These are phyloP conservation scores for Calocybe cyanea DNA, from an alignment of 768 basidiomycete genomes.

Conservation along the genomic window DNA sequence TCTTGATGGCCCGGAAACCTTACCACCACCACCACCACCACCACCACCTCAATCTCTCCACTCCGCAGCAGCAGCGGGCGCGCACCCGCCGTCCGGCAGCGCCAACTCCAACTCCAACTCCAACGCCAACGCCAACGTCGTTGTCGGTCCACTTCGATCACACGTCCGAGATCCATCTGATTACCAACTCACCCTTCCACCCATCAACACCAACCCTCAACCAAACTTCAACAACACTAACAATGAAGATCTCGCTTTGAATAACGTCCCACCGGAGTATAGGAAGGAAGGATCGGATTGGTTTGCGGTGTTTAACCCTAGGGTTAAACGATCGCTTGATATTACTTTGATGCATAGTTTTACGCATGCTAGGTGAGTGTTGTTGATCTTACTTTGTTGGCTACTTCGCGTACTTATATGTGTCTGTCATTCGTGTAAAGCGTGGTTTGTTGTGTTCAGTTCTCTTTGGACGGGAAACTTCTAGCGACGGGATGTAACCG, in stretches of 20 bases:
- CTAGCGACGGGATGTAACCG: slow-evolving; percentile 96
- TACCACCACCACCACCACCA: slow-evolving; percentile 21
- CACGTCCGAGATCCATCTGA: slow-evolving; percentile 15
- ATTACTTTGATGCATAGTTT: slow-evolving; percentile 79
- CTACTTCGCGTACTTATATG: background rate
- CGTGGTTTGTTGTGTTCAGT: slow-evolving; percentile 84
- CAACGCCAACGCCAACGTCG: too few relatives aligned
- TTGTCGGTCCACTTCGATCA: slow-evolving; percentile 4
- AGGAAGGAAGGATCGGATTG: slow-evolving; percentile 81
- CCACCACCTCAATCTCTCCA: slow-evolving; percentile 18
- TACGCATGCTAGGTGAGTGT: slow-evolving; percentile 77
- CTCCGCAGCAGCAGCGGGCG: too few relatives aligned
- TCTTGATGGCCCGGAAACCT: slow-evolving; percentile 22
- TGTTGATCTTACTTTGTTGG: background rate
- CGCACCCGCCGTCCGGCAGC: too few relatives aligned
- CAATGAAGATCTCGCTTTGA: slow-evolving; percentile 38
- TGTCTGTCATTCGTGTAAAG: slow-evolving; percentile 25
- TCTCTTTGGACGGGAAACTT: slow-evolving; percentile 89
- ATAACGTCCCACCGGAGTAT: slow-evolving; percentile 43
- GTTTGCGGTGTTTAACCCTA: slow-evolving; percentile 85
- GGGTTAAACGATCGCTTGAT: slow-evolving; percentile 73
- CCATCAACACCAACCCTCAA: slow-evolving; percentile 13
- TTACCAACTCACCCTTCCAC: slow-evolving; percentile 16
- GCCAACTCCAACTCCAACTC: too few relatives aligned
- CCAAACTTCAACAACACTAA: slow-evolving; percentile 34